Evolutionary conservation across 2,329 filamentous ascomycete genomes (phyloP).

Genomic region (Huntiella abstrusa): DNA sequence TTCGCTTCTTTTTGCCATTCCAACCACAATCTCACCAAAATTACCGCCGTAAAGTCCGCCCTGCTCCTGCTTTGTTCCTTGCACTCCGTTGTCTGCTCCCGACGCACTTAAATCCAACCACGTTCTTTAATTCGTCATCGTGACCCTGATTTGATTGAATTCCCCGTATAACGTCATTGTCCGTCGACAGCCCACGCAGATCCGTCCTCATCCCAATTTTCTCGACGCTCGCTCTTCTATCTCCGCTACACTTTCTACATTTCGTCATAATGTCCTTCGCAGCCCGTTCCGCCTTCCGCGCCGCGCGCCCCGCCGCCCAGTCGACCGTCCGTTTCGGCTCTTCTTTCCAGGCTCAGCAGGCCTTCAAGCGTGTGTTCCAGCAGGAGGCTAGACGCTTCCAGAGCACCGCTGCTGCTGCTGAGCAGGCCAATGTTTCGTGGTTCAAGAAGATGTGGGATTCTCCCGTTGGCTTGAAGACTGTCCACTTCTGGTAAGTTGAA

Average conservation of each 20-base stretch:
- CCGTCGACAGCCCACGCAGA: not conserved
- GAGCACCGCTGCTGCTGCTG: conserved; percentile 36
- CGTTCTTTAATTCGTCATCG: not conserved
- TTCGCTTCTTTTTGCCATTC: conserved; percentile 9
- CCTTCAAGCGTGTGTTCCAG: conserved; percentile 26
- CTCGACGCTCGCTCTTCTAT: not conserved
- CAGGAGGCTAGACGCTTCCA: conserved; percentile 40
- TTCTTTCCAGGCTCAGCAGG: conserved; percentile 33
- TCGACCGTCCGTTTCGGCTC: conserved; percentile 28
- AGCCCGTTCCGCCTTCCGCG: conserved; percentile 31
- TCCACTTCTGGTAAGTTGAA: conserved; percentile 75
- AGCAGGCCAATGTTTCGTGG: conserved; percentile 29
- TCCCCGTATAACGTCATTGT: not conserved
- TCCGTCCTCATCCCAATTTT: not conserved
- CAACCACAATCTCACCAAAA: conserved; percentile 5
- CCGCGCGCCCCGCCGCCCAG: conserved; percentile 29
- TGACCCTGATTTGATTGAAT: not conserved
- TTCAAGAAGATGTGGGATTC: conserved; percentile 72
- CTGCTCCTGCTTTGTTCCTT: not conserved
- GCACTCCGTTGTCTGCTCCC: too few relatives aligned
- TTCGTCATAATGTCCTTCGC: conserved; percentile 16
- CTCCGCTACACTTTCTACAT: not conserved
- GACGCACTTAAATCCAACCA: too few relatives aligned
- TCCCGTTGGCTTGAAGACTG: conserved; percentile 70
- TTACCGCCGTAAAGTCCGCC: conserved; percentile 3